phyloP scores from a whole-genome alignment of 495 filamentous ascomycete species.

The Aspergillus affinis region DNA sequence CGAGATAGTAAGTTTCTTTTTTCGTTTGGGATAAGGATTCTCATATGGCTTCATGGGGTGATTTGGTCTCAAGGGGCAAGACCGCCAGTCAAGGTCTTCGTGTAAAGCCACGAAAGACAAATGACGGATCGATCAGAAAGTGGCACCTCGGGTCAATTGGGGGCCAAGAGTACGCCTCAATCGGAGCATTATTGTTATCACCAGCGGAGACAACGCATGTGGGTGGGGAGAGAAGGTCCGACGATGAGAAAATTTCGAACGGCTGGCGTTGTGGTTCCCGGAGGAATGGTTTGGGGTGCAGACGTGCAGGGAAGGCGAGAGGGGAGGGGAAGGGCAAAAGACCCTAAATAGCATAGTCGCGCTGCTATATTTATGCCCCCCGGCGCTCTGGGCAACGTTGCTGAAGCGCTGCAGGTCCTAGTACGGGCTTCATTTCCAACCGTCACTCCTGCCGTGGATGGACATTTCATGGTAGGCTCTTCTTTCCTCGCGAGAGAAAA shows the following conservation, averaged over 20 bases:
- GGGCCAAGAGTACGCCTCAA: constrained; percentile 8
- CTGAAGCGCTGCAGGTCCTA: background rate
- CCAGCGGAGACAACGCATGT: background rate
- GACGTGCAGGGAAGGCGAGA: constrained; percentile 1
- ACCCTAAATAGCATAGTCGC: background rate
- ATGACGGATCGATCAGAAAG: constrained; percentile 5
- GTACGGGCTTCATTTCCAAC: background rate
- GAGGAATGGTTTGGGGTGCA: constrained; percentile 10
- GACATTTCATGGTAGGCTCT: background rate
- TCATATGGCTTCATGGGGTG: background rate
- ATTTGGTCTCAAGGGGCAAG: background rate
- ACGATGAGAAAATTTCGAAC: background rate
- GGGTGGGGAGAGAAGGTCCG: background rate
- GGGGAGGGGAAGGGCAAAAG: background rate
- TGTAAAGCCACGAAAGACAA: background rate
- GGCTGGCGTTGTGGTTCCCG: background rate
- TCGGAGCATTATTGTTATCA: constrained; percentile 1
- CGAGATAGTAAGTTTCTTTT: background rate
- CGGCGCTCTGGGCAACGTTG: background rate
- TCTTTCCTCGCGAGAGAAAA: background rate
- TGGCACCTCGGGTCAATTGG: constrained; percentile 7
- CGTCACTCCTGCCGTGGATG: background rate
- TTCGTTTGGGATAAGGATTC: background rate
- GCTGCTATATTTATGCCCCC: background rate
- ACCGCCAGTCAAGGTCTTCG: background rate